Evolutionary conservation across 225 moss, liverwort and hornwort species (phyloP).

Genomic region (Marchantia paleacea): DNA sequence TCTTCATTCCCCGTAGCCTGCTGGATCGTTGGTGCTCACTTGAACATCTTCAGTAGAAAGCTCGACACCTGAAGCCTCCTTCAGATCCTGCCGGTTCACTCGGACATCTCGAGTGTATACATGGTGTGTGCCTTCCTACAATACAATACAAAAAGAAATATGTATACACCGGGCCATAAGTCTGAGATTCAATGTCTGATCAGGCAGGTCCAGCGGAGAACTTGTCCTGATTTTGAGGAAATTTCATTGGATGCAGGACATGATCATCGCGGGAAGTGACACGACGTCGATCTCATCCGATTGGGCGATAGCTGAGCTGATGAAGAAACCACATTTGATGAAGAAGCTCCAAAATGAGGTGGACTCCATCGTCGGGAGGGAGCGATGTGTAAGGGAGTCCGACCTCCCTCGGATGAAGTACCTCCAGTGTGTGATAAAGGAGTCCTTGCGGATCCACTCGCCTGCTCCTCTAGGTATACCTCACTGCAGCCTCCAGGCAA

Average conservation of each 20-base stretch:
- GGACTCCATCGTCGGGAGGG: conserved; percentile 1
- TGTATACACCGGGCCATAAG: too few species aligned
- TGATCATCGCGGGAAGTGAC: not conserved
- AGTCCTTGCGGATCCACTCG: not conserved
- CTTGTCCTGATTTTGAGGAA: not conserved
- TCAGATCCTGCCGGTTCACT: too few species aligned
- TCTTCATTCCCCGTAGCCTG: not conserved
- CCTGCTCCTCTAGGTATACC: not conserved
- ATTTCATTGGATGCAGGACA: not conserved
- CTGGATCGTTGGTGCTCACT: too few species aligned
- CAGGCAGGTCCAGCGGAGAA: not conserved
- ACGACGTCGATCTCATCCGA: not conserved
- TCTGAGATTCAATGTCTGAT: not conserved
- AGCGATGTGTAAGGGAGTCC: not conserved
- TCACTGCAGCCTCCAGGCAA: not conserved
- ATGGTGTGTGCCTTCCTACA: too few species aligned
- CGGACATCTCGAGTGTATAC: too few species aligned
- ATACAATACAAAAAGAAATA: too few species aligned
- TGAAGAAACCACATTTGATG: not conserved
- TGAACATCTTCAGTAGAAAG: too few species aligned
- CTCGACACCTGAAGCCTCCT: too few species aligned
- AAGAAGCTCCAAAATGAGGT: not conserved
- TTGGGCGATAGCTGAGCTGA: conserved; percentile 11
- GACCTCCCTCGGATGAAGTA: not conserved
- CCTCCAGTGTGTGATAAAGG: not conserved